phyloP scores from a whole-genome alignment of 1,284 basidiomycete genomes.

The Phylloporus gajari region DNA sequence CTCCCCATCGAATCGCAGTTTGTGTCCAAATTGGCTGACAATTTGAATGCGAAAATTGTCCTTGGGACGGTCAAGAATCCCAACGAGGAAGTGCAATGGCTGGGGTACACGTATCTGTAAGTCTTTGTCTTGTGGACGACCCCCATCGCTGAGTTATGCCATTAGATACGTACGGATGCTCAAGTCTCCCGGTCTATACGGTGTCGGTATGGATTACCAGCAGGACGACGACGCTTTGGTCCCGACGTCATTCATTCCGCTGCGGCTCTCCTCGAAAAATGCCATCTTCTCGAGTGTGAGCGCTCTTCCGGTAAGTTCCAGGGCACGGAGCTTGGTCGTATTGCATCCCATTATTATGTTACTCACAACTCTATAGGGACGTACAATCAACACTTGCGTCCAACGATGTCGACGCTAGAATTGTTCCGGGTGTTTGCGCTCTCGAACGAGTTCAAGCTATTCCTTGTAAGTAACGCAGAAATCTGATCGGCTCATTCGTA shows the following conservation, averaged over 20 bases:
- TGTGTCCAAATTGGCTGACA: constrained; percentile 92
- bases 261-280: constrained; percentile 93
- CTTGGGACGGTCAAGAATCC: constrained; percentile 94
- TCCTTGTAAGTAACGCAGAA: constrained; percentile 70
- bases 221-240: constrained; percentile 86
- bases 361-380: constrained; percentile 96
- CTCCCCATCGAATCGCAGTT: constrained; percentile 98
- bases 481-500: constrained; percentile 3
- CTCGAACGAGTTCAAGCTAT: constrained; percentile 96
- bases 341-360: constrained; percentile 97
- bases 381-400: constrained; percentile 94
- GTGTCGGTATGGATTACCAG: constrained; percentile 90
- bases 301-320: constrained; percentile 90
- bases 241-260: constrained; percentile 95
- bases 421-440: constrained; percentile 96
- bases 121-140: constrained; percentile 39
- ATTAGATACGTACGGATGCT: constrained; percentile 94
- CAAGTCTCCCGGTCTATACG: constrained; percentile 88
- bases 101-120: constrained; percentile 93
- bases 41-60: constrained; percentile 97
- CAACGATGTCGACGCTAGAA: constrained; percentile 90
- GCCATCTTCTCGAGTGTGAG: constrained; percentile 94
- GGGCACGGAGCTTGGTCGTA: constrained; percentile 91
- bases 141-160: constrained; percentile 36
- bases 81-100: constrained; percentile 98